phyloP scores from a whole-genome alignment of 2,329 filamentous ascomycete species.

The Sporothrix protearum region DNA sequence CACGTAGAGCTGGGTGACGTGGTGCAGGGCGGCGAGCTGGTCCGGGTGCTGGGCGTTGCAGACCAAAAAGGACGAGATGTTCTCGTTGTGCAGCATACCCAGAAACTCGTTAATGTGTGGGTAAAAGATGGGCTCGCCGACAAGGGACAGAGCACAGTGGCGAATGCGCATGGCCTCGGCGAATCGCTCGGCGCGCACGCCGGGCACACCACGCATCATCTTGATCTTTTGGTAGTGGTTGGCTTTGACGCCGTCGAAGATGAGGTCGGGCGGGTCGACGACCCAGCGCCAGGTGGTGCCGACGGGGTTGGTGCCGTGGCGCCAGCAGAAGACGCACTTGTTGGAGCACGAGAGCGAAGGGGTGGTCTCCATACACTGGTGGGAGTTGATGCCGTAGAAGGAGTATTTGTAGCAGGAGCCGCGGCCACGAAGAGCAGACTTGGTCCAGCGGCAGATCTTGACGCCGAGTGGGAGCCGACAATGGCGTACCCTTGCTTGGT shows the following conservation, averaged over 20 bases:
- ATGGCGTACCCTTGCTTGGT: constrained; percentile 98
- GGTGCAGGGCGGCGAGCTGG: constrained; percentile 74
- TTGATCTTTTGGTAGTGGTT: constrained; percentile 97
- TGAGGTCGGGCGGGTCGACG: constrained; percentile 83
- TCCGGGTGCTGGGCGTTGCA: constrained; percentile 97
- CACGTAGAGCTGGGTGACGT: constrained; percentile 93
- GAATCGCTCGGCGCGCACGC: constrained; percentile 86
- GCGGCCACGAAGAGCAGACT: constrained; percentile 86
- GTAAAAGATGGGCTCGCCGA: constrained; percentile 98
- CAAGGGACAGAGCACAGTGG: constrained; percentile 86
- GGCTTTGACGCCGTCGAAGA: constrained; percentile 85
- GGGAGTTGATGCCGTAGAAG: constrained; percentile 94
- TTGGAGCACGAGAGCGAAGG: constrained; percentile 94
- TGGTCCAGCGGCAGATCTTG: constrained; percentile 98
- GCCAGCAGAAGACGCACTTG: constrained; percentile 99
- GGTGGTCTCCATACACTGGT: constrained; percentile 97
- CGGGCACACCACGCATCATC: constrained; percentile 90
- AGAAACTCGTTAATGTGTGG: constrained; percentile 94
- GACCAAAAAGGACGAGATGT: constrained; percentile 90
- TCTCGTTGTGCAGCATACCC: constrained; percentile 74
- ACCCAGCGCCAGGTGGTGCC: constrained; percentile 97
- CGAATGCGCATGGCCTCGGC: constrained; percentile 88
- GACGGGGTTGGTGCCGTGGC: constrained; percentile 94
- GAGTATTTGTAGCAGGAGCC: constrained; percentile 98
- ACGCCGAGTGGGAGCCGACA: constrained; percentile 90